Percentiles rank a stretch among this genome's conserved stretches.
phyloP scores from a whole-genome alignment of 2,329 filamentous ascomycete genomes.

The Scedosporium minutisporum region DNA sequence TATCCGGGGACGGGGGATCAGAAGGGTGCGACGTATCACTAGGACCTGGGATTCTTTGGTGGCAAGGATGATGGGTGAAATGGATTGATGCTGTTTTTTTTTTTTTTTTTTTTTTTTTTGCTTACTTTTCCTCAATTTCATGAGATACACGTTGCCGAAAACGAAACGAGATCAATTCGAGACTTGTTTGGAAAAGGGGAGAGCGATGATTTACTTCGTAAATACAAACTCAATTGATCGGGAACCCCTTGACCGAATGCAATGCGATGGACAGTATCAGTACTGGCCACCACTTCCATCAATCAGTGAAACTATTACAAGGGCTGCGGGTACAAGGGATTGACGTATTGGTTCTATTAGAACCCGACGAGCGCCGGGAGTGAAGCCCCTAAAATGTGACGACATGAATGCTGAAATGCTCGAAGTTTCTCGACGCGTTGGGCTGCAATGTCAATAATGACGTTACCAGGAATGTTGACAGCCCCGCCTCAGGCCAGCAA shows the following conservation, averaged over 20 bases:
- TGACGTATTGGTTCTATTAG: too few relatives aligned
- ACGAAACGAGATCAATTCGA: too few relatives aligned
- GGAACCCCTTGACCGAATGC: too few relatives aligned
- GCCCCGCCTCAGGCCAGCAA: not conserved
- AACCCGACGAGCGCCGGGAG: too few relatives aligned
- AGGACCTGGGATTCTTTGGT: not conserved
- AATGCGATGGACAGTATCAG: too few relatives aligned
- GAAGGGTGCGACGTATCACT: not conserved
- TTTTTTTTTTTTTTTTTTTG: not conserved
- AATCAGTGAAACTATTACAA: too few relatives aligned
- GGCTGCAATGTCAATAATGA: not conserved
- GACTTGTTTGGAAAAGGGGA: not conserved
- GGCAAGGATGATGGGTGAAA: not conserved
- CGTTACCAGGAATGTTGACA: not conserved
- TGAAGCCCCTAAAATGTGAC: too few relatives aligned
- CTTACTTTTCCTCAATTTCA: not conserved
- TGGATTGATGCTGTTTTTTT: not conserved
- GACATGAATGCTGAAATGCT: not conserved
- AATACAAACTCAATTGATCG: too few relatives aligned
- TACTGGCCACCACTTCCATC: too few relatives aligned
- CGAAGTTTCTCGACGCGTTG: not conserved
- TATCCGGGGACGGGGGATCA: not conserved
- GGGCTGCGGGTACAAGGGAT: too few relatives aligned
- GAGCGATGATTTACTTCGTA: too few relatives aligned
- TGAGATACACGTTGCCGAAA: not conserved